Base-by-base conservation (phyloP, 495 filamentous ascomycete species). In the Podospora appendiculata region DNA sequence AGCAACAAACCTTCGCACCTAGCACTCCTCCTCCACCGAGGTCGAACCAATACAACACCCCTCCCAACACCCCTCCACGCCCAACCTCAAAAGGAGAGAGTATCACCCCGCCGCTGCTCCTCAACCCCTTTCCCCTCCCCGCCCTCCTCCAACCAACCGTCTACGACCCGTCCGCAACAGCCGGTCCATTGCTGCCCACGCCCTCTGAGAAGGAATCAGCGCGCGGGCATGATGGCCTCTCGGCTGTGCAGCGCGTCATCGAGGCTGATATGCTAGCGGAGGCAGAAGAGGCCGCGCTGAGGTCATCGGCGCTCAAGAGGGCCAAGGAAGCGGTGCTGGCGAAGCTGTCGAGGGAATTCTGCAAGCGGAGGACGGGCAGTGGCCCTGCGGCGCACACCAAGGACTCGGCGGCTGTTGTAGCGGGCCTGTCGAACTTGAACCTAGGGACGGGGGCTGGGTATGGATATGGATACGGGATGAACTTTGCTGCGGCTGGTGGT, bases 31-130 rank as follows among this genome's bases (percentile, higher is more conserved):
- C 25, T 5, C 25, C 25, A 25, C n/a, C n/a, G n/a, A 25, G 25
- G 25, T 2, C 25, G 5, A 25, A 25, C 25, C 2, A 2, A 25
- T 25, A 25, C 5, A 25, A 25, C 25, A 25, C 25, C 25, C 25
- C 25, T 25, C 25, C 25, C 25, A 25, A 2, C 25, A 25, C 25
- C 2, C 25, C 25, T 25, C 25, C 25, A 25, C 25, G 25, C 25
- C 25, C 25, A 25, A 5, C 25, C 25, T 25, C 25, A 25, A 25
- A 25, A 25, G 40, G 60, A 41, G 53, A 57, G 35, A 53, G 60
- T 41, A 78, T 79, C 60, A 75, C 73, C 1, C 64, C 68, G 7
- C 77, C 77, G 8, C 74, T 79, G 48, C 74, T 79, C 50, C 68
- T 73, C n/a, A 62, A 66, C 50, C 57, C 67, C 0, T 63, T 64